A percentile compares a stretch with the other conserved stretches of the same genome.
Evolutionary conservation across 2,329 filamentous ascomycete genomes (phyloP).

Genomic region (Ascochyta lentis): DNA sequence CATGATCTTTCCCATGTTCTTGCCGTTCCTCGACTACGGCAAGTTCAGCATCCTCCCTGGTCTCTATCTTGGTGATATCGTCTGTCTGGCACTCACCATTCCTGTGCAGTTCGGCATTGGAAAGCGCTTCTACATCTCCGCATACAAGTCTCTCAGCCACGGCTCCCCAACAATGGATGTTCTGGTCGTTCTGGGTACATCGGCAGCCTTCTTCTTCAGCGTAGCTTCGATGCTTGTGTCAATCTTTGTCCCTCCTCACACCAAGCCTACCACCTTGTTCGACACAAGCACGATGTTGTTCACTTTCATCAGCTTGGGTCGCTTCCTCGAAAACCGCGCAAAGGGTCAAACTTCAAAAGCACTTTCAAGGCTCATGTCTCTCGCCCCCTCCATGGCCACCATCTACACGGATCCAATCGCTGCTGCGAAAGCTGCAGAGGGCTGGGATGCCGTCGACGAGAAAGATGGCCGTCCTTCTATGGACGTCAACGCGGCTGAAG

Average conservation of each 20-base stretch:
- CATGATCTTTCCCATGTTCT: conserved; percentile 91
- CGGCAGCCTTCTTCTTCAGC: conserved; percentile 96
- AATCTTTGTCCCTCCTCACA: conserved; percentile 75
- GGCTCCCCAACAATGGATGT: conserved; percentile 97
- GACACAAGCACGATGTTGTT: conserved; percentile 99
- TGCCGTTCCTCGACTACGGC: conserved; percentile 80
- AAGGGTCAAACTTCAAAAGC: conserved; percentile 97
- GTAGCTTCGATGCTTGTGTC: conserved; percentile 85
- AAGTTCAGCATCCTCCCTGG: conserved; percentile 71
- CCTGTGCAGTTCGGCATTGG: conserved; percentile 97
- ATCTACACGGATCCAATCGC: conserved; percentile 96
- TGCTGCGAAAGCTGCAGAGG: conserved; percentile 85
- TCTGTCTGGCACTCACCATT: conserved; percentile 84
- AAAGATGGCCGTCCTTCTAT: conserved; percentile 54
- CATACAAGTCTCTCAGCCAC: conserved; percentile 92
- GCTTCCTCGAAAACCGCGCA: conserved; percentile 90
- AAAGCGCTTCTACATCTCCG: conserved; percentile 89
- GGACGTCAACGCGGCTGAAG: conserved; percentile 72
- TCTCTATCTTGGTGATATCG: conserved; percentile 84
- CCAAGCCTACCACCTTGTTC: conserved; percentile 85
- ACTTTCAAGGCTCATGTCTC: conserved; percentile 90
- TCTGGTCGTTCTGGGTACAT: conserved; percentile 90
- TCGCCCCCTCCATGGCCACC: conserved; percentile 94
- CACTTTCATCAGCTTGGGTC: conserved; percentile 89
- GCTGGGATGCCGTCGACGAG: conserved; percentile 64